A percentile compares a stretch with the other conserved stretches of the same genome.
These are phyloP conservation scores for Clitopilus hobsonii DNA, from an alignment of 768 basidiomycete species.

Conservation along the genomic window DNA sequence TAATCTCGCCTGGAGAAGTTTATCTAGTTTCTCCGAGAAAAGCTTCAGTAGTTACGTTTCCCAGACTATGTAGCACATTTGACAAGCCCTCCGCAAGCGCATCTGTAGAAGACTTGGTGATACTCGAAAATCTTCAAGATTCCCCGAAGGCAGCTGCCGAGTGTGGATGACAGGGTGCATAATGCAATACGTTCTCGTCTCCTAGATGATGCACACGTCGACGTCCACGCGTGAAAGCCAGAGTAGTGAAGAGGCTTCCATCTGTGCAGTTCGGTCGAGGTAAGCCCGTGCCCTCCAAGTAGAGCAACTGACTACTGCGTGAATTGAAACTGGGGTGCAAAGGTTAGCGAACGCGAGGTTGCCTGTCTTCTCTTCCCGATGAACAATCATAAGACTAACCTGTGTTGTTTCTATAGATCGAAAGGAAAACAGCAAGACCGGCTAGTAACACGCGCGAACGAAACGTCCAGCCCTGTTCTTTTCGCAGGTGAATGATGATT, in stretches of 20 bases:
- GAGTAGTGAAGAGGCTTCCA: too few species aligned
- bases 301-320: neutral
- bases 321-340: neutral
- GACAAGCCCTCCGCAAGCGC: neutral
- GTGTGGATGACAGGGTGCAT: neutral
- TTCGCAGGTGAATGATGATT: neutral
- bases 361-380: neutral
- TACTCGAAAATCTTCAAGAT: neutral
- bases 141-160: neutral
- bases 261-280: too few species aligned
- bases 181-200: neutral
- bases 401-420: too few species aligned
- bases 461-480: neutral
- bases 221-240: neutral
- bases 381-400: neutral
- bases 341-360: slow-evolving; percentile 1
- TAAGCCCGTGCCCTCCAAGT: neutral
- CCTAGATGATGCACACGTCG: neutral
- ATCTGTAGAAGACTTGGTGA: neutral
- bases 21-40: neutral
- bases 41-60: neutral
- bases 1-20: neutral
- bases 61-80: neutral
- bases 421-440: neutral
- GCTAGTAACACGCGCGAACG: neutral